Conservation (phyloP, 164 flowering plant species). For the Stephania japonica region DNA sequence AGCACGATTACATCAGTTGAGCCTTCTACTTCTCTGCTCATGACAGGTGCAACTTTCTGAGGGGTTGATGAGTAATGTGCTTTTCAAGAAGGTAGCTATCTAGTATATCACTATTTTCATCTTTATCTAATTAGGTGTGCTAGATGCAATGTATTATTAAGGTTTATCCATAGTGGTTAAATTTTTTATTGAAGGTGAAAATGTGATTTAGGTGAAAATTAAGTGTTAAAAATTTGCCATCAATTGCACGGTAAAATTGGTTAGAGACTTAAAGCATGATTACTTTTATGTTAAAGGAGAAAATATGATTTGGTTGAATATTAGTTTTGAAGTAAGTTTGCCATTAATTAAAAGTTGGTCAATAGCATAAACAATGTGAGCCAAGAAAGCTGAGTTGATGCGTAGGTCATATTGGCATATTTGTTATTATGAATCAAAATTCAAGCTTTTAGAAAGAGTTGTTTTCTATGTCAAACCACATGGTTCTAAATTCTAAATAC, state of each 20-base stretch:
- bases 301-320: too few relatives aligned
- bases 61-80: conserved; percentile 89
- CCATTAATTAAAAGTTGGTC: not conserved
- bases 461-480: not conserved
- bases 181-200: too few relatives aligned
- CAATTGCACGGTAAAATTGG: not conserved
- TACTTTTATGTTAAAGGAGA: too few relatives aligned
- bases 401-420: not conserved
- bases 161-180: not conserved
- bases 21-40: not conserved
- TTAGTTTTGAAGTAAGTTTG: too few relatives aligned
- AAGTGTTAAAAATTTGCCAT: not conserved
- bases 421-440: not conserved
- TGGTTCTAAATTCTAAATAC: not conserved
- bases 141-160: not conserved
- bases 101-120: not conserved
- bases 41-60: conserved; percentile 91
- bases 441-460: not conserved
- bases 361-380: not conserved
- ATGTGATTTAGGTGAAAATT: not conserved
- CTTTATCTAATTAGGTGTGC: not conserved
- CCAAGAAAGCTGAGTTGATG: not conserved
- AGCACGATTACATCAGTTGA: conserved; percentile 5
- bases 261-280: too few relatives aligned
- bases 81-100: conserved; percentile 74